These are phyloP conservation scores for Aspergillus luchuensis DNA, from an alignment of 2,329 filamentous ascomycete genomes.

Conservation along the genomic window DNA sequence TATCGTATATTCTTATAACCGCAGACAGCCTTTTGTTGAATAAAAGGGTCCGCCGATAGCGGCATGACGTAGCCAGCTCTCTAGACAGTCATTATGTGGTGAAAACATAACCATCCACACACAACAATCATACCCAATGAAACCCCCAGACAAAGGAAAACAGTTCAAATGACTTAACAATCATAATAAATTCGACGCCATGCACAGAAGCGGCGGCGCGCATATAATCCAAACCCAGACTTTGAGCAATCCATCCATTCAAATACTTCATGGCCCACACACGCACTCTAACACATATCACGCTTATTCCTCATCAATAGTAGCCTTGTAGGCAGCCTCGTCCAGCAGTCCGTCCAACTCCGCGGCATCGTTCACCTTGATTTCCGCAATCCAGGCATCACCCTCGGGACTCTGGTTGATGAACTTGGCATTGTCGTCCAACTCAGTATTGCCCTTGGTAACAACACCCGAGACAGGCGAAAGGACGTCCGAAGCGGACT, in stretches of 20 bases:
- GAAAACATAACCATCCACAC: not conserved
- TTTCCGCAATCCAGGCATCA: slow-evolving; percentile 91
- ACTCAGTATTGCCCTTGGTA: slow-evolving; percentile 67
- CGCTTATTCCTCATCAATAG: slow-evolving; percentile 61
- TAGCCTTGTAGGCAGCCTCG: slow-evolving; percentile 70
- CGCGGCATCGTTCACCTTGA: slow-evolving; percentile 70
- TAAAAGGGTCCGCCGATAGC: not conserved
- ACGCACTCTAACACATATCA: not conserved
- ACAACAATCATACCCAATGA: not conserved
- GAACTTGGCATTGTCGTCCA: slow-evolving; percentile 81
- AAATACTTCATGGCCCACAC: slow-evolving; percentile 15
- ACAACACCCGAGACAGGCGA: slow-evolving; percentile 80
- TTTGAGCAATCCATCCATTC: slow-evolving; percentile 2
- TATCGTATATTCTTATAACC: not conserved
- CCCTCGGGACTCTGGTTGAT: slow-evolving; percentile 91
- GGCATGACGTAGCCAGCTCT: not conserved
- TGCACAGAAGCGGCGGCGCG: not conserved
- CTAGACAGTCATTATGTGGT: not conserved
- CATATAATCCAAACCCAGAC: not conserved
- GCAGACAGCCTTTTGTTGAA: not conserved
- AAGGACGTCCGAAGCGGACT: slow-evolving; percentile 97
- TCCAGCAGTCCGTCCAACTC: slow-evolving; percentile 79
- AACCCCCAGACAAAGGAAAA: not conserved
- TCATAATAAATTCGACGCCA: not conserved
- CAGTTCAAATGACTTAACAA: not conserved